Evolutionary conservation across 805 yeast species (phyloP).

Genomic region (Ogataea henricii): DNA sequence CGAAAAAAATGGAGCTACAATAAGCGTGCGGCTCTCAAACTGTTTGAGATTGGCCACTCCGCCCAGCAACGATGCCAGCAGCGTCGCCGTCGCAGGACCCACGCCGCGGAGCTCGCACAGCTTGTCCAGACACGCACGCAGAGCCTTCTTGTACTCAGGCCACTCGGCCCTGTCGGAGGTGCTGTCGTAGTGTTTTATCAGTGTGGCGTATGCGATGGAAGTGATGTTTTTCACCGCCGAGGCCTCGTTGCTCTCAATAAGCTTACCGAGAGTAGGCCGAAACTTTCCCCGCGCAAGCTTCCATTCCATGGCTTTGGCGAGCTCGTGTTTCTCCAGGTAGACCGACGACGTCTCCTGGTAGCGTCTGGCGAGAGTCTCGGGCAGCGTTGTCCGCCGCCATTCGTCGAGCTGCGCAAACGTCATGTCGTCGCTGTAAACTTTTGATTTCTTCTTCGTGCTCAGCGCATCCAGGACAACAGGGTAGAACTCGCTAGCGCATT

Average conservation of each 20-base stretch:
- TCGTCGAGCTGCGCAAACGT: slow-evolving; percentile 39
- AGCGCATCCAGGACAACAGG: slow-evolving; percentile 32
- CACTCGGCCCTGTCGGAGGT: background rate
- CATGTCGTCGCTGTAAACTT: slow-evolving; percentile 19
- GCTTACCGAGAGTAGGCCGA: slow-evolving; percentile 45
- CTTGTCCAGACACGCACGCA: slow-evolving; percentile 33
- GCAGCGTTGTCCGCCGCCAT: slow-evolving; percentile 40
- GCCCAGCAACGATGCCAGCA: slow-evolving; percentile 39
- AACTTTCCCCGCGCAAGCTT: slow-evolving; percentile 47
- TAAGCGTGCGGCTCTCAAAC: slow-evolving; percentile 4
- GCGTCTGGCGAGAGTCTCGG: slow-evolving; percentile 31
- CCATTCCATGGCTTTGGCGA: slow-evolving; percentile 49
- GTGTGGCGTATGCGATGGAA: slow-evolving; percentile 29
- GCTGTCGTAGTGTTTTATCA: slow-evolving; percentile 9
- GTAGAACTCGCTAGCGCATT: slow-evolving; percentile 26
- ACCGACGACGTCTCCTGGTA: slow-evolving; percentile 16
- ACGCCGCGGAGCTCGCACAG: slow-evolving; percentile 45
- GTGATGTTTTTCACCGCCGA: slow-evolving; percentile 36
- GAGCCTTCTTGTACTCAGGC: slow-evolving; percentile 21
- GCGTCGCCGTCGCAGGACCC: slow-evolving; percentile 53
- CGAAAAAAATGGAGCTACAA: slow-evolving; percentile 48
- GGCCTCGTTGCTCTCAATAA: slow-evolving; percentile 41
- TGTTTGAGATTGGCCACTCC: slow-evolving; percentile 12
- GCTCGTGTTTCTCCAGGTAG: slow-evolving; percentile 40
- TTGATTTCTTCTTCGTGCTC: slow-evolving; percentile 13